A percentile compares a stretch with the other conserved stretches of the same genome.
phyloP scores from a whole-genome alignment of 2,329 filamentous ascomycete genomes.

The Epichloe bromicola region DNA sequence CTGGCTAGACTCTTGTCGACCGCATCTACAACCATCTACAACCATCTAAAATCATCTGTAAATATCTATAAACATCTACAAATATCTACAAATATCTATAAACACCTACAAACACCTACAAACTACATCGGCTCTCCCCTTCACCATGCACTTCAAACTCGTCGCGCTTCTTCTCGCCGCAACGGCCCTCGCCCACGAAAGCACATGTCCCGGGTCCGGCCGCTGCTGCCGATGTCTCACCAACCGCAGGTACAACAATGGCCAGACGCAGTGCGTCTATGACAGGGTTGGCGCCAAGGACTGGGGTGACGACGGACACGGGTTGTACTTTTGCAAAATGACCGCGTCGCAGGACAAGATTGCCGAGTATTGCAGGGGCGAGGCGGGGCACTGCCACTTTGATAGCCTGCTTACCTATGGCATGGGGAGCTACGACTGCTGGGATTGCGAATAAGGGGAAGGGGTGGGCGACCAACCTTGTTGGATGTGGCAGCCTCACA shows the following conservation, averaged over 20 bases:
- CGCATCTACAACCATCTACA: too few relatives aligned
- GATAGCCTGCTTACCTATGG: background rate
- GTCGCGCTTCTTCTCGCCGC: background rate
- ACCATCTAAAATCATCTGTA: too few relatives aligned
- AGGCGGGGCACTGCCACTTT: background rate
- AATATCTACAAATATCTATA: too few relatives aligned
- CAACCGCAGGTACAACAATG: background rate
- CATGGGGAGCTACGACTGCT: background rate
- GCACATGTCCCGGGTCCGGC: background rate
- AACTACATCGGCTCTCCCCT: background rate
- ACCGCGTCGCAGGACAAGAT: background rate
- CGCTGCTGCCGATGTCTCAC: background rate
- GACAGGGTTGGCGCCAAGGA: background rate
- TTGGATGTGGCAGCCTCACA: too few relatives aligned
- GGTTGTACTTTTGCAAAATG: background rate
- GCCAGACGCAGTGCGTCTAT: background rate
- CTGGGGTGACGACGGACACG: constrained; percentile 1
- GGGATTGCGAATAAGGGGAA: background rate
- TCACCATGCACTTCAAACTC: background rate
- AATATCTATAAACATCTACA: too few relatives aligned
- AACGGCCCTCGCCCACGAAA: background rate
- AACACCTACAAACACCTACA: too few relatives aligned
- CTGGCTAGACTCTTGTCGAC: too few relatives aligned
- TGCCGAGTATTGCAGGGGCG: background rate
- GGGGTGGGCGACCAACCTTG: too few relatives aligned